Percentiles rank a stretch among this genome's conserved stretches.
Conservation (phyloP, 2,329 filamentous ascomycete genomes). For the Fusarium sp. region DNA sequence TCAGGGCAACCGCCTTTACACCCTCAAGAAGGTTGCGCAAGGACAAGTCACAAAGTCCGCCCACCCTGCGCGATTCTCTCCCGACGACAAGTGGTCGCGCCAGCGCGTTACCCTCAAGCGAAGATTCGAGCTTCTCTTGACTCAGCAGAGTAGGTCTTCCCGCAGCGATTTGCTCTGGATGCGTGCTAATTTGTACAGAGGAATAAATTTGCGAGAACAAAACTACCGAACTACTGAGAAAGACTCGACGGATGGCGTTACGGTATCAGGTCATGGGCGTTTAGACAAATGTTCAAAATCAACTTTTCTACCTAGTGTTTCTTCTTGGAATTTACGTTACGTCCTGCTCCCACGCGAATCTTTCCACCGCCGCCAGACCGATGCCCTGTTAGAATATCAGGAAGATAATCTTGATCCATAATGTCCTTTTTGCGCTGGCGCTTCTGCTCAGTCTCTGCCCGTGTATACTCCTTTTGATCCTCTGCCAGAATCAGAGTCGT, state of each 20-base stretch:
- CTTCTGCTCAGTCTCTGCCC: conserved; percentile 72
- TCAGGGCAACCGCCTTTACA: conserved; percentile 91
- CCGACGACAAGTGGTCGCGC: conserved; percentile 98
- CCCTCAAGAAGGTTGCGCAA: conserved; percentile 88
- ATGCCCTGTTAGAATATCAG: conserved; percentile 85
- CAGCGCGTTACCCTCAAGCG: conserved; percentile 96
- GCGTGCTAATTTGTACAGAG: conserved; percentile 36
- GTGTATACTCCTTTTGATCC: conserved; percentile 93
- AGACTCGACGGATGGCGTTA: conserved; percentile 35
- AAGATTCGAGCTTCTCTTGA: conserved; percentile 88
- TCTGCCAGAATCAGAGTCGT: conserved; percentile 86
- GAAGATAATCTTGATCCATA: conserved; percentile 96
- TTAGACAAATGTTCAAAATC: conserved; percentile 38
- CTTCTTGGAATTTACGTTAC: conserved; percentile 85
- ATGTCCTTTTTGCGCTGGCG: conserved; percentile 81
- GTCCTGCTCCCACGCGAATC: conserved; percentile 85
- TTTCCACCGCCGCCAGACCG: conserved; percentile 74
- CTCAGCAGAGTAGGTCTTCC: conserved; percentile 72
- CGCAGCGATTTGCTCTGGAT: too few relatives aligned
- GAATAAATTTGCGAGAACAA: conserved; percentile 18
- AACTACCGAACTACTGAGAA: background rate
- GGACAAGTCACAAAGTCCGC: conserved; percentile 94
- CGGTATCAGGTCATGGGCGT: conserved; percentile 38
- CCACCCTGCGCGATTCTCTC: conserved; percentile 95
- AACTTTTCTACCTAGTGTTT: conserved; percentile 57